phyloP scores from a whole-genome alignment of 306 rosid species.

The Potentilla sterilis region DNA sequence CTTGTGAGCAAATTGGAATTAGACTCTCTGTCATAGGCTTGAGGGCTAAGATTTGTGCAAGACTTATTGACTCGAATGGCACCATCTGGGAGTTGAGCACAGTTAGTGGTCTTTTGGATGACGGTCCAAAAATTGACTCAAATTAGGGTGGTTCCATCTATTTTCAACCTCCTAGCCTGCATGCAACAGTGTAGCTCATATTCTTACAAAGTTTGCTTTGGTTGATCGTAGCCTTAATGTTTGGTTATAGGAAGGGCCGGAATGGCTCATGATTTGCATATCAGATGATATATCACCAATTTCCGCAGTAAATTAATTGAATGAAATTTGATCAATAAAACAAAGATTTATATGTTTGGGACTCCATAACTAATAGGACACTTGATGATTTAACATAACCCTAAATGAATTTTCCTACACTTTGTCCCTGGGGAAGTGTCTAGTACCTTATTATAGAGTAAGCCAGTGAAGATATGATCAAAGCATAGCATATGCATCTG shows the following conservation, averaged over 20 bases:
- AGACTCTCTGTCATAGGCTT: background rate
- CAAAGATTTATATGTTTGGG: background rate
- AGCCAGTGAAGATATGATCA: background rate
- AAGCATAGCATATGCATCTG: background rate
- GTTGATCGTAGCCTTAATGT: background rate
- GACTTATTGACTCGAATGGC: background rate
- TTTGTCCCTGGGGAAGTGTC: background rate
- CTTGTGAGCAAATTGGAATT: background rate
- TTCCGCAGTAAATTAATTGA: background rate
- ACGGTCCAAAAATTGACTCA: background rate
- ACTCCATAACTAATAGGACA: background rate
- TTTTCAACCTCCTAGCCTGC: background rate
- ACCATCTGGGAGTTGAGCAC: background rate
- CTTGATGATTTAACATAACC: background rate
- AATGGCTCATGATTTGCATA: background rate
- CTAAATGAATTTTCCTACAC: background rate
- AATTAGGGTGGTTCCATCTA: background rate
- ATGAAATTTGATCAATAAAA: background rate
- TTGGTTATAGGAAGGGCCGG: background rate
- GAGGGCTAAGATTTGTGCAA: background rate
- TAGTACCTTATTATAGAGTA: background rate
- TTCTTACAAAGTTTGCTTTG: background rate
- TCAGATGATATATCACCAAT: background rate
- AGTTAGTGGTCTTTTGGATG: background rate
- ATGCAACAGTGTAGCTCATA: background rate